These are phyloP conservation scores for Cichorium intybus DNA, from an alignment of 140 eudicot species.

Conservation along the genomic window DNA sequence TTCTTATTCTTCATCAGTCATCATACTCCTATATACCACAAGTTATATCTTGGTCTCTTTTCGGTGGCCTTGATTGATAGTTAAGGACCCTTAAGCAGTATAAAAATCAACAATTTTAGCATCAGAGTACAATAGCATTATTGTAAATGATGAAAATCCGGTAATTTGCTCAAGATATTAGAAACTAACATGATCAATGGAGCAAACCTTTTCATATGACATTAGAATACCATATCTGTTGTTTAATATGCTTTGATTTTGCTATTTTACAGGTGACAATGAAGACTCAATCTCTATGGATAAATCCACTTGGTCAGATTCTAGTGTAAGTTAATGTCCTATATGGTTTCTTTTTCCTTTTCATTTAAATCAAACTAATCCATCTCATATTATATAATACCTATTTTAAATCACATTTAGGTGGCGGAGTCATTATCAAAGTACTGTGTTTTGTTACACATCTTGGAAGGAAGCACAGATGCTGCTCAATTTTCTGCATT, in stretches of 20 bases:
- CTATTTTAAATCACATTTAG: conserved; percentile 33
- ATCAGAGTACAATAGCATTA: neutral
- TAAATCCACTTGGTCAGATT: conserved; percentile 62
- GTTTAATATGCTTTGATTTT: conserved; percentile 3
- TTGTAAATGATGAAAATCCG: neutral
- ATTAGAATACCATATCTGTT: neutral
- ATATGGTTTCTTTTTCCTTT: neutral
- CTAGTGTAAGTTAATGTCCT: conserved; percentile 39
- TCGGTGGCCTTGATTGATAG: conserved; percentile 5
- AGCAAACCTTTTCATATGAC: neutral
- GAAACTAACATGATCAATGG: neutral
- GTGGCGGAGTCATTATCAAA: conserved; percentile 66
- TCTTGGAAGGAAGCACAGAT: conserved; percentile 68
- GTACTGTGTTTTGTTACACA: conserved; percentile 78
- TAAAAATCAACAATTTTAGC: neutral
- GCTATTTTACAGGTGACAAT: conserved; percentile 51
- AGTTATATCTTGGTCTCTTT: neutral
- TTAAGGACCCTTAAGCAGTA: neutral
- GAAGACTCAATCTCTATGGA: conserved; percentile 52
- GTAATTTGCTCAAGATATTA: neutral
- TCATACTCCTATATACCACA: neutral
- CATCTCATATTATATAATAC: conserved; percentile 10
- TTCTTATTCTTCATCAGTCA: neutral
- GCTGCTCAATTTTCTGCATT: conserved; percentile 74
- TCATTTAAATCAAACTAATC: neutral